These are phyloP conservation scores for Ascochyta koolunga DNA, from an alignment of 2,329 filamentous ascomycete species.

Conservation along the genomic window DNA sequence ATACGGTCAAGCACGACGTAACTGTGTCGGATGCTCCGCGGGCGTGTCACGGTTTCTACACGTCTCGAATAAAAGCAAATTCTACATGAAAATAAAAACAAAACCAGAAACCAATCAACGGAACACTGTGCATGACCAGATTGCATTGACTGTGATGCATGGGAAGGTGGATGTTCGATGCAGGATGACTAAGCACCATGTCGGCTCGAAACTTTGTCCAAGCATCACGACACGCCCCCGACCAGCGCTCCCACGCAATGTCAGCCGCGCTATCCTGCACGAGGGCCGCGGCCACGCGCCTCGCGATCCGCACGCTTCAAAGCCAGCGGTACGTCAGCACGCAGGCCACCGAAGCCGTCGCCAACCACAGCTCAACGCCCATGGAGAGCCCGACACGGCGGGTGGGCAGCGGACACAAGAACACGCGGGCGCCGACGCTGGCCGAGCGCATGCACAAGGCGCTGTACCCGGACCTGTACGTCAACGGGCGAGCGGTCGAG, in stretches of 20 bases:
- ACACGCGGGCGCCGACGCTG: constrained; percentile 4
- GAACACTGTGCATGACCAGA: too few relatives aligned
- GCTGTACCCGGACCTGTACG: constrained; percentile 23
- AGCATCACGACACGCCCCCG: constrained; percentile 15
- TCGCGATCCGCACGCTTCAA: constrained; percentile 21
- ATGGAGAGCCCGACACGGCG: constrained; percentile 1
- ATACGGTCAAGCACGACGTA: constrained; percentile 2
- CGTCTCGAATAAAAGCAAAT: constrained; percentile 1
- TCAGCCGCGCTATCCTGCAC: constrained; percentile 60
- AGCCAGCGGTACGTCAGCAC: constrained; percentile 30
- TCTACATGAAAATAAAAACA: constrained; percentile 2
- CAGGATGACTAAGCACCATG: constrained; percentile 9
- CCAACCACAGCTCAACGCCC: constrained; percentile 9
- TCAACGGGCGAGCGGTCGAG: constrained; percentile 6
- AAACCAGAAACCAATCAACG: neutral
- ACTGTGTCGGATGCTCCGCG: neutral
- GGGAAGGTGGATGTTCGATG: neutral
- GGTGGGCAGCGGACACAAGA: neutral
- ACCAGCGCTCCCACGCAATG: constrained; percentile 53
- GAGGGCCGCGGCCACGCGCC: constrained; percentile 59
- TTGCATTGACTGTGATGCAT: too few relatives aligned
- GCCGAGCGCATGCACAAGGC: constrained; percentile 29
- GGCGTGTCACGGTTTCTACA: neutral
- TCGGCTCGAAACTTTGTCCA: constrained; percentile 30
- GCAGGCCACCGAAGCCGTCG: constrained; percentile 20